phyloP scores from a whole-genome alignment of 768 basidiomycete genomes.

The Leccinum rimulosum region DNA sequence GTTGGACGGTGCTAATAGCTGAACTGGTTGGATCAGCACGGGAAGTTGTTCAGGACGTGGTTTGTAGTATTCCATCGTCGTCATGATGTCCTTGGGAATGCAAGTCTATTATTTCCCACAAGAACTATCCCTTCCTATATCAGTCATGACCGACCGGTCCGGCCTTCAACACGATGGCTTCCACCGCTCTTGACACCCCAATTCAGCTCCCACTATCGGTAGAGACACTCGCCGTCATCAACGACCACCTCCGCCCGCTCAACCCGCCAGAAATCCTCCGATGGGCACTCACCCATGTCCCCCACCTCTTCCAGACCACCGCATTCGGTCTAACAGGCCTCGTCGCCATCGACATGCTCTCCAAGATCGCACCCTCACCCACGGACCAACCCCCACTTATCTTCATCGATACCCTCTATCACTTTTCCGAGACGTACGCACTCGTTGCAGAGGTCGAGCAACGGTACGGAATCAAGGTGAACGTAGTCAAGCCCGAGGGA shows the following conservation, averaged over 20 bases:
- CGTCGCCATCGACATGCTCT: constrained; percentile 92
- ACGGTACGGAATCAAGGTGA: constrained; percentile 69
- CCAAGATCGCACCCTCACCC: constrained; percentile 60
- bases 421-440: constrained; percentile 91
- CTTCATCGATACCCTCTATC: constrained; percentile 96
- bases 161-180: constrained; percentile 6
- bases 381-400: constrained; percentile 76
- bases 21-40: constrained; percentile 13
- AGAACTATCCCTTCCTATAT: background rate
- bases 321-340: constrained; percentile 96
- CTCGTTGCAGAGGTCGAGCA: constrained; percentile 82
- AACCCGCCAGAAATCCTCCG: constrained; percentile 79
- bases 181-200: constrained; percentile 38
- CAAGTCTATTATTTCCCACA: background rate
- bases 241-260: constrained; percentile 66
- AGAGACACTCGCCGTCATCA: constrained; percentile 64
- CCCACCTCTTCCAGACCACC: constrained; percentile 87
- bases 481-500: constrained; percentile 76
- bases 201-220: constrained; percentile 56
- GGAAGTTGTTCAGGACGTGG: constrained; percentile 22
- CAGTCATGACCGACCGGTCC: background rate
- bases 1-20: constrained; percentile 7
- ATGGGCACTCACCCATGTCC: constrained; percentile 83
- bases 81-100: no score
- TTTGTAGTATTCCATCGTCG: constrained; percentile 30